Base-by-base conservation (phyloP, 225 moss, liverwort and hornwort species). In the Rhytidiadelphus loreus region DNA sequence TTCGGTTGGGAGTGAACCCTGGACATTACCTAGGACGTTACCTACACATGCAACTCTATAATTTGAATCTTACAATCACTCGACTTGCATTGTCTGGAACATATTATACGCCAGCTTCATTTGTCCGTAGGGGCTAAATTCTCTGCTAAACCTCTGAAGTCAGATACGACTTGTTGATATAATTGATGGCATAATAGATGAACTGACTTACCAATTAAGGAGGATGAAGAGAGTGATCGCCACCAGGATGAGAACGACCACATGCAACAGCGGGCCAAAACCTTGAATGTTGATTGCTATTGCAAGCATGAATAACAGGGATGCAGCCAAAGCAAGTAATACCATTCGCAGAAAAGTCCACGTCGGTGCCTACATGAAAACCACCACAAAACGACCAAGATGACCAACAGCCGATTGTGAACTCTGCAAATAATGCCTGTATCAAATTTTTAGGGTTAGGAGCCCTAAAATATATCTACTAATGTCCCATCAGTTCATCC, bases 251-350 rank as follows among this genome's bases (percentile, higher is more conserved):
- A 97, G 93, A 83, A 96, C 89, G 59, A 96, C 77, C 73, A 97
- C 97, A 84, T 96, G 96, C 84, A 96, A 66, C 59, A 93, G 87
- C 22, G 96, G 90, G 83, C 91, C 91, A 87, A 82, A 85, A 71
- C 93, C 95, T 44, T 90, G 90, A 80, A 91, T 87, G 80, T 93
- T 91, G 79, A 90, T 83, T 59, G 96, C 97, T 89, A 97, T 95
- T 74, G 87, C 92, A 81, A 97, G 92, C 91, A 97, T 94, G 62
- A 95, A 92, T 75, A 94, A 23, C 43, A 97, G 97, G 46, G 97
- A 96, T 89, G 88, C 93, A 85, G 94, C 91, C 37, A 96, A 85
- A 55, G 91, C 96, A 82, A 96, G 90, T 81, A 96, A 92, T 64
- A 95, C 96, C 52, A 86, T 83, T 89, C 91, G 95, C 81, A 94